Conservation (phyloP, 495 filamentous ascomycete species). For the Aspergillus biplanus region DNA sequence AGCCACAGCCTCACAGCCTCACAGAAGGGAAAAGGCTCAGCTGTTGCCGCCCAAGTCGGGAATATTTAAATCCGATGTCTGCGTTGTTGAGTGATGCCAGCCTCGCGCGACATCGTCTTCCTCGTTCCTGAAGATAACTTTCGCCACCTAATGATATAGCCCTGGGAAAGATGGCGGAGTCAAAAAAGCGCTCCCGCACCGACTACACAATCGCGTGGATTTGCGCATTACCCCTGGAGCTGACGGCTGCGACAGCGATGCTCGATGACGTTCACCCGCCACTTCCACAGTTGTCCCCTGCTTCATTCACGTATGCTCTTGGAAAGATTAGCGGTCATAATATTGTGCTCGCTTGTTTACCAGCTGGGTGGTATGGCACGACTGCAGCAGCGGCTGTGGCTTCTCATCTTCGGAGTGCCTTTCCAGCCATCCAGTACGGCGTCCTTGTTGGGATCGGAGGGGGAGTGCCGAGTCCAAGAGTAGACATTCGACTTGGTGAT, state of each 20-base stretch:
- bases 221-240: conserved; percentile 12
- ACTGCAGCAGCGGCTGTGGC: conserved; percentile 31
- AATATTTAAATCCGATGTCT: not conserved
- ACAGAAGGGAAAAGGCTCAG: too few species aligned
- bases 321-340: conserved; percentile 37
- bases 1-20: too few species aligned
- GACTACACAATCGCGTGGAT: conserved; percentile 10
- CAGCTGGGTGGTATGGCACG: conserved; percentile 30
- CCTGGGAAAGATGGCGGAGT: not conserved
- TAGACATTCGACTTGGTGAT: conserved; percentile 41
- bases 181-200: not conserved
- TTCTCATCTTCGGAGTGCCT: conserved; percentile 29
- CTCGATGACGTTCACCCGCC: conserved; percentile 1
- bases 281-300: not conserved
- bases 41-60: not conserved
- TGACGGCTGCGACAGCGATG: conserved; percentile 11
- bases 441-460: conserved; percentile 45
- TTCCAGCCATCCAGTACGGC: conserved; percentile 26
- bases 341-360: conserved; percentile 40
- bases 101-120: not conserved
- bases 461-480: conserved; percentile 28
- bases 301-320: conserved; percentile 36
- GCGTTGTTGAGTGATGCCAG: not conserved
- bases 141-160: not conserved
- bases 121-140: not conserved